A percentile compares a stretch with the other conserved stretches of the same genome.
Conservation (phyloP, 1,284 basidiomycete genomes). For the Schizophyllum amplum region DNA sequence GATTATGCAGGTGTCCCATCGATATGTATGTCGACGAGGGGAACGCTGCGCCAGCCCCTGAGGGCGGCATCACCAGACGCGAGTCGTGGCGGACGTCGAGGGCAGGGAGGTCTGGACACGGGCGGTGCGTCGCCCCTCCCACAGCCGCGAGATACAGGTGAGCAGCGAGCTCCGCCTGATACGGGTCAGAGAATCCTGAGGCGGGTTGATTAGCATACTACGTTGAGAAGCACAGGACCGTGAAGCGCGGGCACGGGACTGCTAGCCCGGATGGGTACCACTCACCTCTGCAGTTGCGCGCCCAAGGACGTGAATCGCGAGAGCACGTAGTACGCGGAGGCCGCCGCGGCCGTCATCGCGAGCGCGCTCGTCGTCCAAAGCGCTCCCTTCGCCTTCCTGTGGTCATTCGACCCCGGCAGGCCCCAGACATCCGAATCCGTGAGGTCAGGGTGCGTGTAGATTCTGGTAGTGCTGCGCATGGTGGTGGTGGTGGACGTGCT, state of each 20-base stretch:
- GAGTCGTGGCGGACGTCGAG: background rate
- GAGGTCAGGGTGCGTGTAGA: background rate
- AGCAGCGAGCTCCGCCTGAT: background rate
- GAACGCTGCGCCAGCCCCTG: background rate
- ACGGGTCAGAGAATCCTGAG: background rate
- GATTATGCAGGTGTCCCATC: background rate
- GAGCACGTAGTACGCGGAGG: background rate
- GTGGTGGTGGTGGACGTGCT: background rate
- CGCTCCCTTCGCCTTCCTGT: background rate
- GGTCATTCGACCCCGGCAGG: background rate
- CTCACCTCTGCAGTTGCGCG: background rate
- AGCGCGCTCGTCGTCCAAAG: background rate
- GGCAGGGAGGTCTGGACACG: background rate
- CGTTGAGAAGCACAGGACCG: background rate
- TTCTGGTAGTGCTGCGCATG: background rate
- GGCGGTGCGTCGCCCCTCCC: background rate
- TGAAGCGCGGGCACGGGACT: background rate
- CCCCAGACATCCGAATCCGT: background rate
- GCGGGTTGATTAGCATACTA: background rate
- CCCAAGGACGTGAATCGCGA: background rate
- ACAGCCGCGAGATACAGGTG: background rate
- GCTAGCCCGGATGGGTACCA: background rate
- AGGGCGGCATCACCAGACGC: background rate
- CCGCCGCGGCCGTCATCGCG: background rate
- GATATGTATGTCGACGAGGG: background rate